These are phyloP conservation scores for Pelargonium myrrhifolium DNA, from an alignment of 441 rosid species.

Conservation along the genomic window DNA sequence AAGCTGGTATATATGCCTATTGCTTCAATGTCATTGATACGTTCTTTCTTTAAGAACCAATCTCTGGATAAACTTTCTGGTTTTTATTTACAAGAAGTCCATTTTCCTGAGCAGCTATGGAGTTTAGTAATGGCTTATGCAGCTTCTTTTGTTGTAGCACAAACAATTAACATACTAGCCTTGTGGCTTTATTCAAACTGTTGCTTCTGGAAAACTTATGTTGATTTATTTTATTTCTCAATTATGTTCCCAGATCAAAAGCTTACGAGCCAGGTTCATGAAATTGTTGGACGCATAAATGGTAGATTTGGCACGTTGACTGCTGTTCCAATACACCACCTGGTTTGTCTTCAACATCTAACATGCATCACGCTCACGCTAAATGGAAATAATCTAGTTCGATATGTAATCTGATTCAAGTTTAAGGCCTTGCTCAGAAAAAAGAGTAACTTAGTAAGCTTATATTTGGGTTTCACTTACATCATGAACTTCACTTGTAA, in stretches of 20 bases:
- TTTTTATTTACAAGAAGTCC: neutral
- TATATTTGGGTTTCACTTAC: neutral
- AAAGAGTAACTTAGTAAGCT: neutral
- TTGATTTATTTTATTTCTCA: conserved; percentile 5
- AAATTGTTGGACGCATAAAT: conserved; percentile 97
- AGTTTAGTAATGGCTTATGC: too few relatives aligned
- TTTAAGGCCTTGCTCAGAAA: too few relatives aligned
- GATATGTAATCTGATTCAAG: neutral
- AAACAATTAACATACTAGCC: neutral
- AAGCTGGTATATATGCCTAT: too few relatives aligned
- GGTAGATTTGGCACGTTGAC: conserved; percentile 97
- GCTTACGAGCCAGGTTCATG: conserved; percentile 99
- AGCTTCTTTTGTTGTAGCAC: too few relatives aligned
- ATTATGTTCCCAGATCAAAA: conserved; percentile 65
- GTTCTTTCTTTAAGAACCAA: too few relatives aligned
- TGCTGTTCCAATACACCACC: conserved; percentile 92
- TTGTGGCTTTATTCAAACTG: neutral
- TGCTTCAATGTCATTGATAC: too few relatives aligned
- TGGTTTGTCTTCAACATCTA: conserved; percentile 47
- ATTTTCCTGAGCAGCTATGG: too few relatives aligned
- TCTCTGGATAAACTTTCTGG: neutral
- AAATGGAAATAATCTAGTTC: neutral
- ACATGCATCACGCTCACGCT: neutral
- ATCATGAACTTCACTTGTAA: neutral
- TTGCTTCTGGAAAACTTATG: neutral